Conservation (phyloP, 306 rosid species). For the Medicago arabica region DNA sequence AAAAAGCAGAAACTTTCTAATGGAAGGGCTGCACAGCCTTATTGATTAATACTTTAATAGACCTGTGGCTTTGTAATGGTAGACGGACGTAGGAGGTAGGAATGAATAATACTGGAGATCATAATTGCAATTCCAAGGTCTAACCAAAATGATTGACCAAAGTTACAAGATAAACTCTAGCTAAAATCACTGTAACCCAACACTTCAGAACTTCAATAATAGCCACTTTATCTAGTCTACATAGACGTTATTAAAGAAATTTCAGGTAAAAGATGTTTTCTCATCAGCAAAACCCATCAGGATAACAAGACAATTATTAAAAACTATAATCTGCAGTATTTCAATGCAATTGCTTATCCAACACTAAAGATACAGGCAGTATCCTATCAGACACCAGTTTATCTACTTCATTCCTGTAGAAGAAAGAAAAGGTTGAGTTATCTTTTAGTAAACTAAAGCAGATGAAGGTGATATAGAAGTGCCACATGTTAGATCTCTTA, state of each 20-base stretch:
- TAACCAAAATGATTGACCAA: conserved; percentile 46
- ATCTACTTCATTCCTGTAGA: conserved; percentile 62
- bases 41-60: conserved; percentile 56
- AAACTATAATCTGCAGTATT: conserved; percentile 51
- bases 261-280: conserved; percentile 44
- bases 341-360: conserved; percentile 49
- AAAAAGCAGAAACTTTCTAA: conserved; percentile 63
- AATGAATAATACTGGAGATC: conserved; percentile 54
- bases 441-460: conserved; percentile 2
- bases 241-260: conserved; percentile 46
- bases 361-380: conserved; percentile 55
- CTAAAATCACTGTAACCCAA: conserved; percentile 49
- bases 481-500: conserved; percentile 33
- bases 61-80: conserved; percentile 43
- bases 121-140: conserved; percentile 56
- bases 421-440: conserved; percentile 34
- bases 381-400: conserved; percentile 50
- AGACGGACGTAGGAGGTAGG: conserved; percentile 46
- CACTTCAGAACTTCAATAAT: conserved; percentile 45
- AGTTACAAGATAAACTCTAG: conserved; percentile 46
- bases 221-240: conserved; percentile 57
- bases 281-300: conserved; percentile 59
- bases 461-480: background rate
- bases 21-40: conserved; percentile 73
- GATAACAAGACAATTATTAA: conserved; percentile 41